Evolutionary conservation across 2,329 filamentous ascomycete species (phyloP).

Genomic region (Talaromyces sp.): DNA sequence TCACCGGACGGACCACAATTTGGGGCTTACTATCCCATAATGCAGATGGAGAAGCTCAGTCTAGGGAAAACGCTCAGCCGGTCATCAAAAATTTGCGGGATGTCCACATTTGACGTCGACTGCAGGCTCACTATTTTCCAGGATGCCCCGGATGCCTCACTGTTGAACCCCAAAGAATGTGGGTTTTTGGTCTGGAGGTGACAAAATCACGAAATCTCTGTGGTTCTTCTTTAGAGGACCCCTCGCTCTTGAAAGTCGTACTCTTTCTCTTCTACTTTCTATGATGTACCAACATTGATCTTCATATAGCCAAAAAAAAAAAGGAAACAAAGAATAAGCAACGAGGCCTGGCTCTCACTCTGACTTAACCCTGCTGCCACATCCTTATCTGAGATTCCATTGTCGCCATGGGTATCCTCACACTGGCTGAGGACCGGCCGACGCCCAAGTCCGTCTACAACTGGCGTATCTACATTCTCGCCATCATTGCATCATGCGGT

Average conservation of each 20-base stretch:
- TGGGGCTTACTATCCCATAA: not conserved
- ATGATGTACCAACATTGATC: not conserved
- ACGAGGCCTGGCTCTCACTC: not conserved
- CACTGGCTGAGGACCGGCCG: conserved; percentile 45
- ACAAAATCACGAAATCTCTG: not conserved
- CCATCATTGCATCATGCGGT: conserved; percentile 54
- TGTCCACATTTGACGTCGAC: not conserved
- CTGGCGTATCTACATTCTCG: conserved; percentile 56
- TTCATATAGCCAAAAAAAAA: not conserved
- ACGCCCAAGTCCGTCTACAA: conserved; percentile 58
- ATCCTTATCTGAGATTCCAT: not conserved
- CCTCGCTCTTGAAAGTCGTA: not conserved
- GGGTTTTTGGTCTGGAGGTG: not conserved
- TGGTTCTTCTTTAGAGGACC: not conserved
- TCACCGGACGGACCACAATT: not conserved
- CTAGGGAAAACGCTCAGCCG: not conserved
- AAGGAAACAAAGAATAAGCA: not conserved
- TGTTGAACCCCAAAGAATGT: not conserved
- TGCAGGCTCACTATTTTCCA: not conserved
- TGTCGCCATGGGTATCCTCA: conserved; percentile 25
- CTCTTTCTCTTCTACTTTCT: not conserved
- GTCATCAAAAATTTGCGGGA: not conserved
- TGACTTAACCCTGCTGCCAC: not conserved
- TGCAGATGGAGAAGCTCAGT: not conserved
- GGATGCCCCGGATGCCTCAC: not conserved